Conservation (phyloP, 2,329 filamentous ascomycete species). For the Penicillium sp. region DNA sequence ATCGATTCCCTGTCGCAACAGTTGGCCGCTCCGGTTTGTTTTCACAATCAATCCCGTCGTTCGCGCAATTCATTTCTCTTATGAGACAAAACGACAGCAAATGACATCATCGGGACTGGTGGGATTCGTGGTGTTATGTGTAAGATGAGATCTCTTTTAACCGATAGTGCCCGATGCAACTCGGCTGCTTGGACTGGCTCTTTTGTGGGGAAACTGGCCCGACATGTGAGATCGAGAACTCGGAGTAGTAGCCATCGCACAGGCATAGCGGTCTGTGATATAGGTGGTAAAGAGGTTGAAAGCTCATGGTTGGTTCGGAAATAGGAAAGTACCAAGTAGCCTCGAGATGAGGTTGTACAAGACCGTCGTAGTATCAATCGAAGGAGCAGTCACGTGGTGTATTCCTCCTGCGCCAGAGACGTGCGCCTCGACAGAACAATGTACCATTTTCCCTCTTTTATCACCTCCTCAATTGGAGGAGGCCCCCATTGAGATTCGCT, state of each 20-base stretch:
- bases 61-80: conserved; percentile 17
- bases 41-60: conserved; percentile 13
- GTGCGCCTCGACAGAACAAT: background rate
- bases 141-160: conserved; percentile 15
- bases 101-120: conserved; percentile 29
- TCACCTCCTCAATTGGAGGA: background rate
- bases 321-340: background rate
- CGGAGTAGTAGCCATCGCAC: background rate
- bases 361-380: background rate
- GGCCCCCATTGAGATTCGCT: background rate
- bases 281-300: conserved; percentile 1
- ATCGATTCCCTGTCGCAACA: conserved; percentile 17
- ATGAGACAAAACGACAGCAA: conserved; percentile 11
- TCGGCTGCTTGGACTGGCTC: conserved; percentile 15
- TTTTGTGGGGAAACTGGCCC: conserved; percentile 14
- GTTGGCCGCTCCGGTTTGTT: conserved; percentile 23
- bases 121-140: conserved; percentile 10
- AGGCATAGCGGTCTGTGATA: background rate
- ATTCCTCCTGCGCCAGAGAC: conserved; percentile 14
- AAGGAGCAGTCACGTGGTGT: conserved; percentile 28
- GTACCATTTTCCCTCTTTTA: background rate
- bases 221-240: conserved; percentile 13
- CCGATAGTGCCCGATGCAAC: conserved; percentile 18
- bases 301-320: conserved; percentile 2
- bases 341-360: background rate